These are phyloP conservation scores for Furculomyces boomerangus DNA, from an alignment of 371 early-diverging fungal genomes.

Conservation along the genomic window DNA sequence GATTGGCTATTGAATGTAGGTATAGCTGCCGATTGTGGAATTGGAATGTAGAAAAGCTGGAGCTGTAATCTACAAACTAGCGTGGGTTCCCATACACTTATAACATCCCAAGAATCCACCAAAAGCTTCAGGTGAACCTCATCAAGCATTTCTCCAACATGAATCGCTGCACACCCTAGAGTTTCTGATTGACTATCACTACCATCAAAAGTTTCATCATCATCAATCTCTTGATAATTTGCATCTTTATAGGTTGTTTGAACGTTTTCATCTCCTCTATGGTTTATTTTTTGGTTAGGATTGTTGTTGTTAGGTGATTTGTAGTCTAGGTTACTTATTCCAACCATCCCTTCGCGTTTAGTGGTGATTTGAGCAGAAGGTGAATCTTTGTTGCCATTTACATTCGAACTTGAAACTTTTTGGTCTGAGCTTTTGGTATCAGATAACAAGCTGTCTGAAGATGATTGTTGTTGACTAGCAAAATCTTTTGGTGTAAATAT, in stretches of 20 bases:
- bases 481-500: background rate
- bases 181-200: slow-evolving; percentile 15
- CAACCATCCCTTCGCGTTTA: no score
- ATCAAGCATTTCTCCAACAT: slow-evolving; percentile 21
- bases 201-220: background rate
- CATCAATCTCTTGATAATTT: background rate
- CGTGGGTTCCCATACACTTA: slow-evolving; percentile 24
- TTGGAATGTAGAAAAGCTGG: slow-evolving; percentile 25
- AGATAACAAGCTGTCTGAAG: no score
- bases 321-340: no score
- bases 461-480: no score
- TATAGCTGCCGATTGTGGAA: background rate
- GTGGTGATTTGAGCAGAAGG: no score
- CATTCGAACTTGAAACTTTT: no score
- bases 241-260: no score
- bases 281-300: no score
- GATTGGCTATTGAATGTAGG: background rate
- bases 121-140: slow-evolving; percentile 22
- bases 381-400: no score
- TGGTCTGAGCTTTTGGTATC: no score
- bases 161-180: slow-evolving; percentile 23
- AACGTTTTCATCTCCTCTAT: no score
- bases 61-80: slow-evolving; percentile 19
- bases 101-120: slow-evolving; percentile 26
- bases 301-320: no score